Evolutionary conservation across 1,284 basidiomycete species (phyloP), one percentile per base, ranked within the genome.

Genomic region (Pseudozyma thailandica): DNA sequence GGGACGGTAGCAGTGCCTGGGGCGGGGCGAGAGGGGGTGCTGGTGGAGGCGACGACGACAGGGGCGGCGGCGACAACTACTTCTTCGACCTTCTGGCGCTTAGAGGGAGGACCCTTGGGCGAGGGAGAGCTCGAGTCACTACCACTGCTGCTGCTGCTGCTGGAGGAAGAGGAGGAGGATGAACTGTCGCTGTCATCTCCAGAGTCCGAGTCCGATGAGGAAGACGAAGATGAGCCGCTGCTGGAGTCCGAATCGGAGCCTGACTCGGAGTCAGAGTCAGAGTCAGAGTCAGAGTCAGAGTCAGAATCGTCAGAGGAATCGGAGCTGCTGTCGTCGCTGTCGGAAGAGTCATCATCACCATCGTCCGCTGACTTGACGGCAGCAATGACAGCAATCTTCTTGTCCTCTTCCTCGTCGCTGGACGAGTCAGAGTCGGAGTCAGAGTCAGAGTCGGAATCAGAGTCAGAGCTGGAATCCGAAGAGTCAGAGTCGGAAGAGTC

Each of bases 41-140:
- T 18, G 7, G 35, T 20, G 18, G 47, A 33, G 16, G 47, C 30
- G 27, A 49, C 51, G 10, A 49, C 50, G 37, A 57, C 25, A 20
- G 62, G 37, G 1, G 53, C 38, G 23, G 45, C 46, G 20, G 38
- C 26, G 33, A 33, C 45, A 12, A 20, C 26, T 12, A 42, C 37
- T 10, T 37, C 42, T 31, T 41, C 45, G n/a, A 35, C 38, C 27
- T 52, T 64, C 46, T 60, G 68, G 23, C 74, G 68, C 46, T 71
- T 71, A 15, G 68, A 37, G 8, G 61, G 68, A 6, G 66, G 64
- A 4, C 64, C 57, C 39, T 46, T 56, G 21, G 60, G 56, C 4
- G 56, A 66, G 13, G 63, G 52, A 4, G 57, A 39, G 35, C 46
- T 50, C 2, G 49, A 56, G 18, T 37, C 49, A 33, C 60, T 56